Conservation (phyloP, 2,329 filamentous ascomycete species). For the Clarireedia hainanense region DNA sequence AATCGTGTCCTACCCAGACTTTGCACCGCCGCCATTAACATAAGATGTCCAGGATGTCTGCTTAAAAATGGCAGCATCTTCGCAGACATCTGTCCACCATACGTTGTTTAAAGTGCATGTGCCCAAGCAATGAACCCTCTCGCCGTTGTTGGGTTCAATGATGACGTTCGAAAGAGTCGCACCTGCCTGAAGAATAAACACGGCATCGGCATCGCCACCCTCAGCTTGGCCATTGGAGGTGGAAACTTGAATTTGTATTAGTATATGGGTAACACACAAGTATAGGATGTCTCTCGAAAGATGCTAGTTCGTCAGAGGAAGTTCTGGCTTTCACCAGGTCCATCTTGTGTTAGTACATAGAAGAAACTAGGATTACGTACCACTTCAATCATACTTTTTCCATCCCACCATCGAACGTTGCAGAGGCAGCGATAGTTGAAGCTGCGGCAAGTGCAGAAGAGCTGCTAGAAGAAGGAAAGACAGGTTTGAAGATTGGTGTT, state of each 20-base stretch:
- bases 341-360: no score
- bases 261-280: not conserved
- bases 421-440: conserved; percentile 4
- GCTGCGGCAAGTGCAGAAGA: conserved; percentile 2
- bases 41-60: conserved; percentile 33
- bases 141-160: conserved; percentile 42
- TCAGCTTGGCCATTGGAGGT: not conserved
- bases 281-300: no score
- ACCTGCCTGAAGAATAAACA: conserved; percentile 42
- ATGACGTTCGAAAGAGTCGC: conserved; percentile 45
- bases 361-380: not conserved
- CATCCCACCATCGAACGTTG: conserved; percentile 5
- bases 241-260: not conserved
- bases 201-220: not conserved
- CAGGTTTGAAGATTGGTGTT: conserved; percentile 3
- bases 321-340: no score
- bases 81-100: conserved; percentile 28
- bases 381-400: not conserved
- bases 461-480: conserved; percentile 1
- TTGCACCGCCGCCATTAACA: conserved; percentile 36
- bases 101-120: conserved; percentile 39
- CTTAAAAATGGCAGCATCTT: conserved; percentile 33
- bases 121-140: conserved; percentile 44
- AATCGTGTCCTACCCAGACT: conserved; percentile 35
- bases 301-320: no score